Evolutionary conservation across 2,329 filamentous ascomycete species (phyloP), one percentile per base, ranked within the genome.

Genomic region (Fonsecaea pedrosoi): DNA sequence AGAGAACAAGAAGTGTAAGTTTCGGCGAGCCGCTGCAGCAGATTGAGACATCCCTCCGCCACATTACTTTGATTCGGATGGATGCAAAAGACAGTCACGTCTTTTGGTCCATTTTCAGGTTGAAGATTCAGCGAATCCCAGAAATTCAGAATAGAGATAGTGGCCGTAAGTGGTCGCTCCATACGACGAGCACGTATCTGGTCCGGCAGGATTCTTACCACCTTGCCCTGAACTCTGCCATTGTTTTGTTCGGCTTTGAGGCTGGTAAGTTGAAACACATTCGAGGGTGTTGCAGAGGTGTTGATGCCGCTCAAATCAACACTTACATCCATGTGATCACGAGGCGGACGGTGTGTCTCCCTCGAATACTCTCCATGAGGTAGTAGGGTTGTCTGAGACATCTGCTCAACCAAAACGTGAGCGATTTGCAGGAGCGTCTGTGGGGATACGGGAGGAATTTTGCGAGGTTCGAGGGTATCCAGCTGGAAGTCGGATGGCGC

Each of bases 81-180:
- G 9, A 89, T 78, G 70, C 85, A 86, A 72, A 86, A 86, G 0
- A 83, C 80, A 25, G 82, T 81, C n/a, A 89, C 76, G 72, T 88
- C 81, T 73, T 89, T 89, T 1, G 80, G 66, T 1, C 85, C 83
- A 72, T 81, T 82, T 45, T 81, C 80, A 38, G 87, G 87, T 48
- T 83, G 82, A 9, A 89, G 77, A 18, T 84, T 85, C 48, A 89
- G 82, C 1, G 84, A 81, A 69, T 89, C 86, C 87, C 87, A 89
- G 71, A 89, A 89, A 2, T 80, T 77, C 57, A 88, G 73, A 4
- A 86, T 83, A 8, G 86, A 79, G 3, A 86, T 83, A 13, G 87
- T 78, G 58, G 87, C 77, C 69, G 87, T 85, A 74, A 87, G 81
- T 7, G 77, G 80, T 42, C 80, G 79, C 45, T 85, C 83, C 8